phyloP scores from a whole-genome alignment of 495 filamentous ascomycete species.

The Neurospora hispaniola region DNA sequence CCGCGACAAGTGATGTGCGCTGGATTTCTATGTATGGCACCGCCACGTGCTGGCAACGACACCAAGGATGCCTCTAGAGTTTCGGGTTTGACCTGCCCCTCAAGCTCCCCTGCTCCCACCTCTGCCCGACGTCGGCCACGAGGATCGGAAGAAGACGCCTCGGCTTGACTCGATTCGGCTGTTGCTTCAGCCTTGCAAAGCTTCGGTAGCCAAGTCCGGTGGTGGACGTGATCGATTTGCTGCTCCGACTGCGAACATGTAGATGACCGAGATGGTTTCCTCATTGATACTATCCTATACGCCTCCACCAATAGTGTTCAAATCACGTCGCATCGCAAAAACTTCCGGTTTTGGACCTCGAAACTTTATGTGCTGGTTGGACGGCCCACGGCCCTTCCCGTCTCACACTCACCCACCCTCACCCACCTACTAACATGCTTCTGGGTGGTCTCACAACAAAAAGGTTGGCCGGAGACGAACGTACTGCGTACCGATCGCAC shows the following conservation, averaged over 20 bases:
- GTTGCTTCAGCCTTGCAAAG: not conserved
- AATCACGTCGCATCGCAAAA: not conserved
- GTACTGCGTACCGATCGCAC: not conserved
- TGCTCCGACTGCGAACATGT: not conserved
- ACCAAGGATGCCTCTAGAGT: not conserved
- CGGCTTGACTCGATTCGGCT: not conserved
- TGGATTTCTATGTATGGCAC: not conserved
- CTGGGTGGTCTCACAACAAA: not conserved
- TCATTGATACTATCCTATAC: not conserved
- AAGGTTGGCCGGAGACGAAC: not conserved
- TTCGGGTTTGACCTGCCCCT: not conserved
- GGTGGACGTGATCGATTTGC: not conserved
- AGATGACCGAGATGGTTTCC: not conserved
- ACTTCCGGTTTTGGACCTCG: not conserved
- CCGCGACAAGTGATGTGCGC: not conserved
- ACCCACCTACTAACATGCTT: not conserved
- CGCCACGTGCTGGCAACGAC: not conserved
- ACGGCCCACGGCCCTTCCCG: not conserved
- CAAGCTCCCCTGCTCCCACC: not conserved
- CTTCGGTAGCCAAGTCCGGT: not conserved
- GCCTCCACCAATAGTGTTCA: not conserved
- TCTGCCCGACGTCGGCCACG: not conserved
- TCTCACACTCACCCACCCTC: not conserved
- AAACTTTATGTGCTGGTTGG: not conserved
- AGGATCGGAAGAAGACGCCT: not conserved